Evolutionary conservation across 2,329 filamentous ascomycete species (phyloP), one percentile per base, ranked within the genome.

Genomic region (Pseudogymnoascus sp.): DNA sequence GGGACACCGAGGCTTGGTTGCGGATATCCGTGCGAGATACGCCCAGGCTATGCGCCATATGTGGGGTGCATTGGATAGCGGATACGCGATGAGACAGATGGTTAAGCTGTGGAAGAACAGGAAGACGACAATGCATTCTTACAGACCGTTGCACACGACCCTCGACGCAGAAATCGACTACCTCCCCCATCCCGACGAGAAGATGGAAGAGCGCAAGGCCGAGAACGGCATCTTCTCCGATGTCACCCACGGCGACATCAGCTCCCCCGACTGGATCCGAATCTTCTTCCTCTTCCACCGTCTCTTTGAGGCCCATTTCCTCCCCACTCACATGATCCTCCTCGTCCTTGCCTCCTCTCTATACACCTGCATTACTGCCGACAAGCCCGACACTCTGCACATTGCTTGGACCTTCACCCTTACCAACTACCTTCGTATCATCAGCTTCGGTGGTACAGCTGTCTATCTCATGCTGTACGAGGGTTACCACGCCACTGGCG

Each of bases 11-110:
- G 83, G 84, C 48, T 74, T 81, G 61, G 70, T 79, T 55, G 75
- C 77, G 39, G 85, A 87, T 63, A 77, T 86, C 66, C 71, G 74
- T 35, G 86, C 86, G 19, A 82, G 86, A 19, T 89, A 89, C 70
- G 84, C 82, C 71, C 86, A 90, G 72, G 86, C 85, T 48, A 73
- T 88, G 59, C 80, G 86, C 63, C 86, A 89, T 72, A 89, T 89
- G 86, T 89, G 86, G 86, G 86, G 86, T 66, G 81, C 84, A 61
- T 74, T 89, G 18, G 86, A 89, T 67, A 84, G 82, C 13, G 86
- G 86, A 2, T 89, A 81, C 66, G 81, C 84, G 9, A 71, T 87
- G 61, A 77, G 81, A 60, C 82, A 82, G 67, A 72, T 79, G 4
- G 73, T 76, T n/a, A 79, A 79, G 69, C 77, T 83, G 65, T 83